phyloP scores from a whole-genome alignment of 305 asterid species.

The Andrographis paniculata region DNA sequence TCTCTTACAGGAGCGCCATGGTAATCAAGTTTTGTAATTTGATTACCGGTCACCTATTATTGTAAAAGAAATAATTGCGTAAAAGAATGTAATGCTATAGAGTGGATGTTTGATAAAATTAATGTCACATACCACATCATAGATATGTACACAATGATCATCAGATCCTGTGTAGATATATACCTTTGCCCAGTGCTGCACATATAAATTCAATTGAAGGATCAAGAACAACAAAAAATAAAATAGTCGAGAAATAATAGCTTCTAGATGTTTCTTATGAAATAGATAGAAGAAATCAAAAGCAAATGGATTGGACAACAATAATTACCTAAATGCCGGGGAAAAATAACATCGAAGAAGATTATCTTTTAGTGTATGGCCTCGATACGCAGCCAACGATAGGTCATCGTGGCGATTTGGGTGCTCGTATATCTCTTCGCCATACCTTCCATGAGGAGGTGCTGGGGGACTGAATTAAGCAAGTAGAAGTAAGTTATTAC shows the following conservation, averaged over 20 bases:
- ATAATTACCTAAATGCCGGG: conserved; percentile 76
- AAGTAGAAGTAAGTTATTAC: neutral
- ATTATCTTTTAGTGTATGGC: conserved; percentile 79
- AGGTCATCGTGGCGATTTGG: conserved; percentile 70
- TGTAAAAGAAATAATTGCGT: no score
- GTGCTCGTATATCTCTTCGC: conserved; percentile 88
- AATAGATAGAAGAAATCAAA: no score
- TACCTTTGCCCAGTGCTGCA: conserved; percentile 90
- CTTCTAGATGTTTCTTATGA: conserved; percentile 5
- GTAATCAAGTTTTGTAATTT: conserved; percentile 54
- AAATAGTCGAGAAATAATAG: no score
- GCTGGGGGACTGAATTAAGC: conserved; percentile 31
- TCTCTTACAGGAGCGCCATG: conserved; percentile 66
- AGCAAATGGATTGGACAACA: no score
- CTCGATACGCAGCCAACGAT: conserved; percentile 68
- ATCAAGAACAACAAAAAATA: no score
- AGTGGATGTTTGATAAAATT: no score
- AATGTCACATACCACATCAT: conserved; percentile 79
- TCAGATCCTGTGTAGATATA: conserved; percentile 86
- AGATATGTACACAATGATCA: conserved; percentile 57
- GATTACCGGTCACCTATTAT: conserved; percentile 68
- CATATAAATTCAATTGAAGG: conserved; percentile 12
- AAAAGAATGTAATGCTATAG: no score
- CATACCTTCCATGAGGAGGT: conserved; percentile 69
- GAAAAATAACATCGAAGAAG: conserved; percentile 89